Evolutionary conservation across 2,329 filamentous ascomycete genomes (phyloP), one percentile per base, ranked within the genome.

Genomic region (Talaromyces atroroseus): DNA sequence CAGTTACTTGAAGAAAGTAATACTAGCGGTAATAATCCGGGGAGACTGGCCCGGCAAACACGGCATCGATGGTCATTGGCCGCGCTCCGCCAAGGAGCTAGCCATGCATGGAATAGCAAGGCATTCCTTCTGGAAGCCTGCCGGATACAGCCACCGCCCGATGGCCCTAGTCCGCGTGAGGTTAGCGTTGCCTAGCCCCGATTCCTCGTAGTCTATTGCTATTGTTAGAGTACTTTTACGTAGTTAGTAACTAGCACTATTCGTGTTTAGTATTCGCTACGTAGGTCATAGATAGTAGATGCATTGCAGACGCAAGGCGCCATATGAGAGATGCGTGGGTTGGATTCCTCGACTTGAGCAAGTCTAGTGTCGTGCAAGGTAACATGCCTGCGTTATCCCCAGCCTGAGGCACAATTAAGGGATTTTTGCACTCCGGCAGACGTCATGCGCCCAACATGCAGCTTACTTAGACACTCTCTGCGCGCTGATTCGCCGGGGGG

Each of bases 91-190:
- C 45, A 26, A 48, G 45, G 10, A 26, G 24, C 44, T 57, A 52
- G 54, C 34, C 21, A 18, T 14, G 55, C 55, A 40, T 52, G 29
- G 55, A 57, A 50, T 21, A 45, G 8, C 38, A 32, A 23, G 10
- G n/a, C n/a, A 4, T 24, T 57, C 47, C 51, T 58, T 58, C 56
- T 58, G 49, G 56, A 58, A 58, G 46, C 38, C 46, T 58, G 45
- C 56, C 56, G 24, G 32, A 45, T 50, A 8, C 20, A 49, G 56
- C 32, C 36, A 49, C 51, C n/a, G 52, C 34, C 23, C 52, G 26
- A 45, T 54, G 32, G 29, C 23, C 42, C 44, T 46, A 46, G 42
- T 24, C 42, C 44, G 21, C 36, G 32, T 21, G 20, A 29, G 24
- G 14, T 32, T 54, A 49, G 52, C 40, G 32, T n/a, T 42, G 52